These are phyloP conservation scores for Tetraselmis striata DNA, from an alignment of 139 green algal species.

Conservation along the genomic window DNA sequence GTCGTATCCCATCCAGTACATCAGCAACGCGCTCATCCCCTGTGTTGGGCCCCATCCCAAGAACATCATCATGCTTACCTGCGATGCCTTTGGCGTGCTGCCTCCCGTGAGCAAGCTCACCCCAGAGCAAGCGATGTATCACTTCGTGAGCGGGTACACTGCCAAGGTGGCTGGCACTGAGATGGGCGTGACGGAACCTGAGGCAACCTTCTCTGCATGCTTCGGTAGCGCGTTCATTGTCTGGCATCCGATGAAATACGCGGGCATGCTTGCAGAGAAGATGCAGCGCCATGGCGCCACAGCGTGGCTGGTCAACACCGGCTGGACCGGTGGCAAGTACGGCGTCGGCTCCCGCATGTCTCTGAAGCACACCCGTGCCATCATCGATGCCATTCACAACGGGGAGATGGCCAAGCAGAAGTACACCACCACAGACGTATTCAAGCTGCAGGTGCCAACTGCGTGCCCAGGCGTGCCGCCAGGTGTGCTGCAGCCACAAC, in stretches of 20 bases:
- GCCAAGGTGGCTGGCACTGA: slow-evolving; percentile 95
- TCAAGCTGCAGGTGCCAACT: slow-evolving; percentile 68
- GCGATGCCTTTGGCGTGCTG: slow-evolving; percentile 92
- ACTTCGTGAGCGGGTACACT: slow-evolving; percentile 96
- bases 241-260: slow-evolving; percentile 86
- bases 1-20: slow-evolving; percentile 93
- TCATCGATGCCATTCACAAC: slow-evolving; percentile 91
- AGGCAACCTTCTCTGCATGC: slow-evolving; percentile 87
- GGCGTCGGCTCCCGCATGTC: slow-evolving; percentile 83
- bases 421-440: slow-evolving; percentile 64
- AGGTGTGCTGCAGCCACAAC: slow-evolving; percentile 62
- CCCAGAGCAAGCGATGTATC: slow-evolving; percentile 92
- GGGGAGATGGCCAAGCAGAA: slow-evolving; percentile 63
- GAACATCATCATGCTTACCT: slow-evolving; percentile 83
- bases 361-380: slow-evolving; percentile 85
- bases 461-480: slow-evolving; percentile 51
- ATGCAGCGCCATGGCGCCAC: slow-evolving; percentile 74
- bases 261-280: slow-evolving; percentile 81
- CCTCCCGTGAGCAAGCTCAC: slow-evolving; percentile 78
- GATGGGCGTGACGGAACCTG: slow-evolving; percentile 83
- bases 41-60: slow-evolving; percentile 82
- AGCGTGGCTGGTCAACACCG: slow-evolving; percentile 89
- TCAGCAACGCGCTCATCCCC: slow-evolving; percentile 85
- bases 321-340: slow-evolving; percentile 62
- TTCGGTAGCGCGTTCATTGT: slow-evolving; percentile 69